phyloP scores from a whole-genome alignment of 2,329 filamentous ascomycete species.

The Aspergillus ochraceoroseus region DNA sequence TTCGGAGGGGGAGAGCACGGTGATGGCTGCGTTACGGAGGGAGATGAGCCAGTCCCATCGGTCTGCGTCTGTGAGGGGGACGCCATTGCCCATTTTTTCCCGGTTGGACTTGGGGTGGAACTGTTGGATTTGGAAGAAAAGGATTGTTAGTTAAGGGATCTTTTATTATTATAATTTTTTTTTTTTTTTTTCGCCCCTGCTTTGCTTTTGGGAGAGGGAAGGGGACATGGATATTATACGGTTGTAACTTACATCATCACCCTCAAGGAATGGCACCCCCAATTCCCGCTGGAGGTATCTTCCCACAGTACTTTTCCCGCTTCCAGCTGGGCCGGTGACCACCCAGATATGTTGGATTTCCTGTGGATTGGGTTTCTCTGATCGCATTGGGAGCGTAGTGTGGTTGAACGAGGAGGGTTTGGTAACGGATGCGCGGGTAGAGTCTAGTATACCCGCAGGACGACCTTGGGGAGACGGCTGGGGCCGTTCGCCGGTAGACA shows the following conservation, averaged over 20 bases:
- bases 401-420: constrained; percentile 21
- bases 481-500: constrained; percentile 39
- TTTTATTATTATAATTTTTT: not conserved
- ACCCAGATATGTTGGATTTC: constrained; percentile 67
- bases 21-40: constrained; percentile 60
- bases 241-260: constrained; percentile 63
- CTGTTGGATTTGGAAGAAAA: constrained; percentile 27
- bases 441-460: constrained; percentile 22
- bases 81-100: constrained; percentile 82
- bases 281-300: constrained; percentile 59
- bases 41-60: constrained; percentile 94
- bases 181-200: no score
- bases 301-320: constrained; percentile 73
- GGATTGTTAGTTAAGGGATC: no score
- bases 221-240: not conserved
- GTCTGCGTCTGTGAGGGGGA: constrained; percentile 83
- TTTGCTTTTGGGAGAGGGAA: not conserved
- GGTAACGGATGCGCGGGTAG: constrained; percentile 19
- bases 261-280: constrained; percentile 67
- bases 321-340: constrained; percentile 72
- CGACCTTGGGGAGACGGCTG: constrained; percentile 27
- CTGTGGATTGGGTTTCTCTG: constrained; percentile 15
- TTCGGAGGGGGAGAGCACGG: constrained; percentile 44
- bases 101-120: constrained; percentile 62
- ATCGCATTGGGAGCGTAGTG: constrained; percentile 18